Conservation (phyloP, 495 filamentous ascomycete genomes). For the Penicillium antarcticum region DNA sequence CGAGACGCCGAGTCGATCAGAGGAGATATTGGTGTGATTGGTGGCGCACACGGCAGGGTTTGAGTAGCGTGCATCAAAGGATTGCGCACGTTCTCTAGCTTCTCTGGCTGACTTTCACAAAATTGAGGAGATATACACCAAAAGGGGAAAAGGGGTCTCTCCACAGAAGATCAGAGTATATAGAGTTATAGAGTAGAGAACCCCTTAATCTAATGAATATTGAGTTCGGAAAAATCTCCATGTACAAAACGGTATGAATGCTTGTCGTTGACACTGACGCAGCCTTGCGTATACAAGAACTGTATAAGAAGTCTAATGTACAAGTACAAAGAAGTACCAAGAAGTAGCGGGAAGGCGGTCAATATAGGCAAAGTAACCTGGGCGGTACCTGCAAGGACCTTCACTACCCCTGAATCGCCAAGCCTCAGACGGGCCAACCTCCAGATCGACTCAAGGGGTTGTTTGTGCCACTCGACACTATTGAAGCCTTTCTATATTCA, state of each 20-base stretch:
- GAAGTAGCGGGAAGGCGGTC: neutral
- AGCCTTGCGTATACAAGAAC: too few species aligned
- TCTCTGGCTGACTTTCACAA: neutral
- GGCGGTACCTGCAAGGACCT: neutral
- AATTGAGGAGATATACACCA: neutral
- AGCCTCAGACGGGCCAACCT: conserved; percentile 6
- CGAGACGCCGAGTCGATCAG: conserved; percentile 7
- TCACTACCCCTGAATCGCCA: conserved; percentile 17
- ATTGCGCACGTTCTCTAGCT: conserved; percentile 5
- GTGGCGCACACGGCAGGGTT: neutral
- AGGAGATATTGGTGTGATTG: conserved; percentile 3
- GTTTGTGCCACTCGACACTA: conserved; percentile 11
- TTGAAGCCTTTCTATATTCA: conserved; percentile 22
- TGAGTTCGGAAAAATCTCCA: neutral
- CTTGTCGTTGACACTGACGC: too few species aligned
- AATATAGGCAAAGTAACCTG: neutral
- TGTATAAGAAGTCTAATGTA: too few species aligned
- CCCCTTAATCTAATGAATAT: conserved; percentile 16
- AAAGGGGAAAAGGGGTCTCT: conserved; percentile 7
- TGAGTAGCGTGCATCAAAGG: neutral
- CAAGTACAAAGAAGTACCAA: neutral
- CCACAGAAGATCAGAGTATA: neutral
- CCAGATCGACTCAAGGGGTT: conserved; percentile 26
- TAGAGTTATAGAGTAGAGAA: neutral
- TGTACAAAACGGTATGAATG: neutral